Conservation (phyloP, 331 rosid species). For the Phaseolus coccineus region DNA sequence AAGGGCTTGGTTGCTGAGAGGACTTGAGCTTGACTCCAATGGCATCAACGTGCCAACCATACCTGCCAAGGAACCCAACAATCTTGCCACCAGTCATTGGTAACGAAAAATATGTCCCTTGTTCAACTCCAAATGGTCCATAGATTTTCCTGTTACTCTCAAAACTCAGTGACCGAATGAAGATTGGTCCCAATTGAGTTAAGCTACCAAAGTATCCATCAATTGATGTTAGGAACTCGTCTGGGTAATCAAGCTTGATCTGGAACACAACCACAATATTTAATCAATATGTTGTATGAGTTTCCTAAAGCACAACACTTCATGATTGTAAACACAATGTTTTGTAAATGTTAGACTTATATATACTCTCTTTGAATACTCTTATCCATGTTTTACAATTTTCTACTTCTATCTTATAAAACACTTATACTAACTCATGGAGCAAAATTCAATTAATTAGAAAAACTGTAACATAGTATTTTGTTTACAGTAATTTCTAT, state of each 20-base stretch:
- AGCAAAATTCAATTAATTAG: background rate
- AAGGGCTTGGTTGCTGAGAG: constrained; percentile 49
- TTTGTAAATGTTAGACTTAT: background rate
- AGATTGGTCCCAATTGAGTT: constrained; percentile 53
- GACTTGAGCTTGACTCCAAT: constrained; percentile 75
- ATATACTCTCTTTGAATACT: background rate
- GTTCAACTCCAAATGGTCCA: constrained; percentile 79
- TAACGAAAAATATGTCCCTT: constrained; percentile 71
- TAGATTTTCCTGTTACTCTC: constrained; percentile 67
- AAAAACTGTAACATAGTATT: background rate
- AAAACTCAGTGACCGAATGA: constrained; percentile 69
- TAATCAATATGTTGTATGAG: background rate
- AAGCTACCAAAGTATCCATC: constrained; percentile 76
- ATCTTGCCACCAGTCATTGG: constrained; percentile 66
- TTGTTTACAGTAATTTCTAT: background rate
- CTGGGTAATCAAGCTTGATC: constrained; percentile 78
- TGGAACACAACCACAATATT: constrained; percentile 43
- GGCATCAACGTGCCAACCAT: constrained; percentile 74
- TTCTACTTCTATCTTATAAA: background rate
- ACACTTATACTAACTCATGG: background rate
- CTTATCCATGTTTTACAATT: background rate
- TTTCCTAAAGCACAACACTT: constrained; percentile 10
- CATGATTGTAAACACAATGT: background rate
- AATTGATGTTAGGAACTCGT: constrained; percentile 72
- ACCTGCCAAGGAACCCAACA: constrained; percentile 88